Base-by-base conservation (phyloP, 2,329 filamentous ascomycete genomes). In the Thelonectria rubi region DNA sequence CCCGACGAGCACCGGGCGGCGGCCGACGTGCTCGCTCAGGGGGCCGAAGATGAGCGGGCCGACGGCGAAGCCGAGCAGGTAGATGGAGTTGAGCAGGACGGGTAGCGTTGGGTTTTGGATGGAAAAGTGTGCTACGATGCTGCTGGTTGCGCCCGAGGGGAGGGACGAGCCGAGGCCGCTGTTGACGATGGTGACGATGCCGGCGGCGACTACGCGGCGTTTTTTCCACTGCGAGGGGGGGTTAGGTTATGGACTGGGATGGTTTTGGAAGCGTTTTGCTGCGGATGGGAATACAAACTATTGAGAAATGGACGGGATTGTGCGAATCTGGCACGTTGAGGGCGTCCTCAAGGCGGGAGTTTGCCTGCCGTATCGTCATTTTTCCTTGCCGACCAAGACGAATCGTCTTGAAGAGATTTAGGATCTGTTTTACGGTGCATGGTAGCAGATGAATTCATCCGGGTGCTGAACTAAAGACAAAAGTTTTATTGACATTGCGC, bases 1-100 rank as follows among this genome's bases (percentile, higher is more conserved):
- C 10, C 71, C 75, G 0, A 87, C 74, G 61, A 88, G 69, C 7
- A 81, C 75, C 1, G 73, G 69, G 50, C 69, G 75, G 1, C 79
- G 73, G 1, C 79, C 79, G 42, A 76, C 69, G 2, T 75, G 72
- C 51, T 81, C 79, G n/a, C 77, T 79, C 2, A 81, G 63, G 0
- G 79, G 79, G 5, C 77, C 79, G 40, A 77, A 80, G 1, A 79
- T 57, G 1, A 80, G 60, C 1, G 79, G 79, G 0, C 78, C 79
- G 10, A 81, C 49, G 20, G 66, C 66, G 20, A 61, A 67, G 11
- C 66, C 66, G 1, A 65, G 37, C 12, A 42, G 48, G 32, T 62
- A 57, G 17, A 57, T 39, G 2, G 59, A 57, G 21, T 59, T 58
- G 17, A 47, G 47, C 15, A 58, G 37, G 11, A 46, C 40, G 2